phyloP scores from a whole-genome alignment of 1,284 basidiomycete species.

The Paramarasmius palmivorus region DNA sequence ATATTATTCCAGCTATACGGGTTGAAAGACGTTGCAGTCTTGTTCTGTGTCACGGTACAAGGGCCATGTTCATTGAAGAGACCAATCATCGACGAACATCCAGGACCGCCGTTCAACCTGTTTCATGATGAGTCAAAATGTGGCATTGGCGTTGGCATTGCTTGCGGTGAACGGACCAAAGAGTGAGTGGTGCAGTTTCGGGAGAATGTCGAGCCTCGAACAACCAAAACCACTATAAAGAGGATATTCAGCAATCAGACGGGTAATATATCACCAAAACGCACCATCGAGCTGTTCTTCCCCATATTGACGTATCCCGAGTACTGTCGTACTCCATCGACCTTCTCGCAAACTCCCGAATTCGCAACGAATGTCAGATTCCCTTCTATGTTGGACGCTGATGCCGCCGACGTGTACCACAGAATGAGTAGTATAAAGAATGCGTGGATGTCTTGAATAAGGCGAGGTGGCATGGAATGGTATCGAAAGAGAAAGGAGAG shows the following conservation, averaged over 20 bases:
- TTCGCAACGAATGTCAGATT: conserved; percentile 31
- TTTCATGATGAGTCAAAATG: too few species aligned
- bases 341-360: conserved; percentile 49
- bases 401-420: too few species aligned
- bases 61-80: conserved; percentile 50
- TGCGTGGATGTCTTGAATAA: too few species aligned
- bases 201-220: conserved; percentile 39
- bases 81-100: conserved; percentile 48
- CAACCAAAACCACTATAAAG: conserved; percentile 41
- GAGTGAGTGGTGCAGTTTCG: conserved; percentile 38
- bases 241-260: conserved; percentile 8
- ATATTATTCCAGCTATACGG: conserved; percentile 43
- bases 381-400: background rate
- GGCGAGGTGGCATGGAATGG: too few species aligned
- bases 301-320: conserved; percentile 45
- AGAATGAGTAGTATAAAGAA: too few species aligned
- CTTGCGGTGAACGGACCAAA: conserved; percentile 29
- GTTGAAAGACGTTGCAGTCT: conserved; percentile 27
- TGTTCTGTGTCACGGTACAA: conserved; percentile 40
- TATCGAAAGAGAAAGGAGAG: too few species aligned
- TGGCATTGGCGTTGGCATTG: too few species aligned
- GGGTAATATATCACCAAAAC: conserved; percentile 16
- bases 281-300: conserved; percentile 34
- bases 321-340: conserved; percentile 42
- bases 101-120: conserved; percentile 45